Evolutionary conservation across 176 grass and related monocot genomes (phyloP).

Genomic region (Eragrostis curvula): DNA sequence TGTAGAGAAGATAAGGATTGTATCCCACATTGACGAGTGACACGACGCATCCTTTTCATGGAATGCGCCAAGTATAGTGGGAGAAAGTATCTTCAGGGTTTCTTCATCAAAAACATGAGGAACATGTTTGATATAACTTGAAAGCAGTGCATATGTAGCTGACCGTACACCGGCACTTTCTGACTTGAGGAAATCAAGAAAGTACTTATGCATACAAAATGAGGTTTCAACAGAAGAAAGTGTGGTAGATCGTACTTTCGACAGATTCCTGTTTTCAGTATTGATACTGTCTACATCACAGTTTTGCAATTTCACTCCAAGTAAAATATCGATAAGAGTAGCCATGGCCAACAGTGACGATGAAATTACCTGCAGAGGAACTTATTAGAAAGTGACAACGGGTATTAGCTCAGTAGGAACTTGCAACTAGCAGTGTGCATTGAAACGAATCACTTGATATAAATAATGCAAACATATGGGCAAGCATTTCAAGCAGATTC

Average conservation of each 20-base stretch:
- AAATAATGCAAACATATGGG: neutral
- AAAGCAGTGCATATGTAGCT: conserved; percentile 76
- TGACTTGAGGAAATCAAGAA: conserved; percentile 85
- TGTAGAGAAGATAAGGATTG: conserved; percentile 75
- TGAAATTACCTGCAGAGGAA: conserved; percentile 70
- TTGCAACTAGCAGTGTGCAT: conserved; percentile 21
- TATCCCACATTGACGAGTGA: conserved; percentile 91
- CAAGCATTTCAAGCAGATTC: neutral
- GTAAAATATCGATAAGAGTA: conserved; percentile 88
- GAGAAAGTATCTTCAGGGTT: conserved; percentile 74
- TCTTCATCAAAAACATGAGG: conserved; percentile 79
- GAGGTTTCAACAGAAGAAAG: conserved; percentile 74
- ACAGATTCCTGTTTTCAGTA: conserved; percentile 62
- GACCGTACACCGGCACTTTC: conserved; percentile 67
- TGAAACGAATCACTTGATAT: neutral
- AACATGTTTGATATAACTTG: conserved; percentile 85
- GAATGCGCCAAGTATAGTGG: conserved; percentile 75
- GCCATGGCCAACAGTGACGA: conserved; percentile 90
- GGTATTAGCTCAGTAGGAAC: conserved; percentile 16
- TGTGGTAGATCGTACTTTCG: conserved; percentile 67
- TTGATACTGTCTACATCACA: conserved; percentile 48
- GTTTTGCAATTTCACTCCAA: conserved; percentile 71
- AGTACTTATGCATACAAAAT: conserved; percentile 79
- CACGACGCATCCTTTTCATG: conserved; percentile 80
- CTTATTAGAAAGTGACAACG: conserved; percentile 32